phyloP scores from a whole-genome alignment of 371 early-diverging fungal genomes.

The Apophysomyces variabilis region DNA sequence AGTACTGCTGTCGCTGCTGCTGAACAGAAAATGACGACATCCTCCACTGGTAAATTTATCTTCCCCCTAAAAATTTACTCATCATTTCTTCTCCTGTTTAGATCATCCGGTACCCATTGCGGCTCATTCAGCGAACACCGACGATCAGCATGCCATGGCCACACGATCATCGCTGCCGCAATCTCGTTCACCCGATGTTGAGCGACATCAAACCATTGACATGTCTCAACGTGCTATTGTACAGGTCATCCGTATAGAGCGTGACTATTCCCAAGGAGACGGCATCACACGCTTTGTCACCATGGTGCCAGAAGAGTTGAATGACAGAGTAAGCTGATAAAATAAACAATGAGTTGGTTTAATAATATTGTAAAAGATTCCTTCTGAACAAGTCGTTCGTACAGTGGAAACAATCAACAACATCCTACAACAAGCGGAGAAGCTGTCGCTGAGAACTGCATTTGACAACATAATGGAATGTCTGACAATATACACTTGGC shows the following conservation, averaged over 20 bases:
- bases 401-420: constrained; percentile 49
- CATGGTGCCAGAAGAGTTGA: constrained; percentile 40
- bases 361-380: constrained; percentile 31
- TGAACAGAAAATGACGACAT: constrained; percentile 7
- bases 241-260: constrained; percentile 41
- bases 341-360: not conserved
- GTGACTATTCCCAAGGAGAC: constrained; percentile 54
- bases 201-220: constrained; percentile 13
- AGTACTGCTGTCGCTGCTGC: constrained; percentile 7
- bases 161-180: constrained; percentile 23
- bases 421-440: constrained; percentile 46
- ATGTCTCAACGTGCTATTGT: constrained; percentile 2
- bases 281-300: constrained; percentile 53
- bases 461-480: constrained; percentile 55
- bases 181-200: constrained; percentile 2
- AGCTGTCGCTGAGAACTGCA: constrained; percentile 37
- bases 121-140: constrained; percentile 9
- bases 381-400: constrained; percentile 32
- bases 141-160: constrained; percentile 25
- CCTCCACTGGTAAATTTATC: constrained; percentile 7
- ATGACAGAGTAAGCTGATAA: constrained; percentile 40
- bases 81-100: not conserved
- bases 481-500: constrained; percentile 51
- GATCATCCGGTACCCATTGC: constrained; percentile 7
- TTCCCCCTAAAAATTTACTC: constrained; percentile 1